Conservation (phyloP, 1,284 basidiomycete species). For the Ganoderma boninense region DNA sequence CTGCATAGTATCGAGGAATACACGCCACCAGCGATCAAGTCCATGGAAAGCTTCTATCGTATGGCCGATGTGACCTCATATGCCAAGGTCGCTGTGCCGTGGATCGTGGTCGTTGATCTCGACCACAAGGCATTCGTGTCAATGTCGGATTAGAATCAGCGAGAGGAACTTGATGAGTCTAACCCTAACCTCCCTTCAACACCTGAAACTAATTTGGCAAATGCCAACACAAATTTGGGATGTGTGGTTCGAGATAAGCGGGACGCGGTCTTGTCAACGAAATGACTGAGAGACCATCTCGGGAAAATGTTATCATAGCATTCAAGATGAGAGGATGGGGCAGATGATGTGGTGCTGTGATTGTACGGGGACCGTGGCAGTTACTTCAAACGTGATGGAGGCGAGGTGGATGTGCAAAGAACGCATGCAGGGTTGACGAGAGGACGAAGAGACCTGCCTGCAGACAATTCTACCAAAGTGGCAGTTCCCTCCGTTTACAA, state of each 20-base stretch:
- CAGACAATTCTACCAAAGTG: not conserved
- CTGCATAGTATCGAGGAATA: too few relatives aligned
- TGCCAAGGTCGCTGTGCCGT: too few relatives aligned
- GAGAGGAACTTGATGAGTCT: not conserved
- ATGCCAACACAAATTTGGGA: not conserved
- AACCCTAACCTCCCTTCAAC: not conserved
- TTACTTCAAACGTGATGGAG: not conserved
- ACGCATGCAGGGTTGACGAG: not conserved
- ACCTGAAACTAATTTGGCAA: not conserved
- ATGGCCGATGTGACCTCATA: too few relatives aligned
- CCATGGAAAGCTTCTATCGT: too few relatives aligned
- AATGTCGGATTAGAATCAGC: too few relatives aligned
- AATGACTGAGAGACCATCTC: not conserved
- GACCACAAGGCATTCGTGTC: too few relatives aligned
- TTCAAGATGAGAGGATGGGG: not conserved
- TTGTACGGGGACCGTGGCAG: not conserved
- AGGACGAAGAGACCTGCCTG: not conserved
- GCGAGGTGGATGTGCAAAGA: too few relatives aligned
- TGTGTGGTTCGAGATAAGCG: not conserved
- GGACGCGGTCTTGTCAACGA: not conserved
- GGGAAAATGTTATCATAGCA: not conserved
- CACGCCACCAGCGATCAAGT: too few relatives aligned
- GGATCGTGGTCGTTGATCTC: not conserved
- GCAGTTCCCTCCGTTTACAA: not conserved
- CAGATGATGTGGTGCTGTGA: not conserved